Evolutionary conservation across 495 filamentous ascomycete species (phyloP).

Genomic region (Penicillium verhagenii): DNA sequence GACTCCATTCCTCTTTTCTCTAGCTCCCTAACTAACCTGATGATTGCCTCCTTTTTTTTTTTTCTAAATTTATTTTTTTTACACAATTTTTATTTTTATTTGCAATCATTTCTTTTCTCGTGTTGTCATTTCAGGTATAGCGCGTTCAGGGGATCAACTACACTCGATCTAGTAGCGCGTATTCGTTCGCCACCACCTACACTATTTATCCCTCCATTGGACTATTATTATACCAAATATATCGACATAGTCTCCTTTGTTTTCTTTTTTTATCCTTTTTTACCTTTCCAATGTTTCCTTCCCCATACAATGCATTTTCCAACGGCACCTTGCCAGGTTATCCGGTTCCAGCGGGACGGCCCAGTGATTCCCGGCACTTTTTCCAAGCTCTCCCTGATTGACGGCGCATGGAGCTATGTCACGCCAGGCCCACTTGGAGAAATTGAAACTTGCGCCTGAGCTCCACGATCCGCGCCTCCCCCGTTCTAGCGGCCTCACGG

Average conservation of each 20-base stretch:
- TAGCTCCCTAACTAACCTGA: background rate
- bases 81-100: background rate
- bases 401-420: slow-evolving; percentile 20
- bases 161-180: background rate
- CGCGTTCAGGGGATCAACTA: background rate
- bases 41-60: background rate
- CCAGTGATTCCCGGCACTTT: slow-evolving; percentile 12
- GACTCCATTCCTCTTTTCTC: background rate
- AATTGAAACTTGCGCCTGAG: slow-evolving; percentile 18
- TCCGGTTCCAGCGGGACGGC: slow-evolving; percentile 9
- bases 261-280: too few relatives aligned
- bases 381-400: slow-evolving; percentile 11
- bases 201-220: too few relatives aligned
- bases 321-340: background rate
- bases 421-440: slow-evolving; percentile 22
- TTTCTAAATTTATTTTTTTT: background rate
- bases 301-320: too few relatives aligned
- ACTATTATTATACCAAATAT: too few relatives aligned
- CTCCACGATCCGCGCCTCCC: slow-evolving; percentile 31
- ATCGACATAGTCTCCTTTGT: background rate
- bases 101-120: background rate
- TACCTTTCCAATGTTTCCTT: background rate
- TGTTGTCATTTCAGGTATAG: background rate
- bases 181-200: background rate
- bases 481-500: slow-evolving; percentile 21